A percentile compares a stretch with the other conserved stretches of the same genome.
Evolutionary conservation across 495 filamentous ascomycete genomes (phyloP).

Genomic region (Pyrenula massariospora): DNA sequence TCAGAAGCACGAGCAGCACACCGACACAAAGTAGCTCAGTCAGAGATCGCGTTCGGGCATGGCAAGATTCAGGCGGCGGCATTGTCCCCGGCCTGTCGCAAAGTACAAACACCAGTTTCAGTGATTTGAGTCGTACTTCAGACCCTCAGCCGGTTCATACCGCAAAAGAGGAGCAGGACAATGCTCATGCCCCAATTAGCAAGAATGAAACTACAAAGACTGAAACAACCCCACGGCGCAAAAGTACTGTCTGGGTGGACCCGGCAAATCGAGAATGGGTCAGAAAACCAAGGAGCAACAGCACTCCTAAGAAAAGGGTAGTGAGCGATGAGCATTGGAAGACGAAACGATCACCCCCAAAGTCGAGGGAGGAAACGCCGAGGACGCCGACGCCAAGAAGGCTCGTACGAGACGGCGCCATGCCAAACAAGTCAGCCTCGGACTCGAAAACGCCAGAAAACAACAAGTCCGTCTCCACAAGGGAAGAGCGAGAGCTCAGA

Average conservation of each 20-base stretch:
- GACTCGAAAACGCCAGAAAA: background rate
- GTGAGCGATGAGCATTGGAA: slow-evolving; percentile 73
- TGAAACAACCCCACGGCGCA: slow-evolving; percentile 22
- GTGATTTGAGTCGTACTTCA: background rate
- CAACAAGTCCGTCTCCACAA: background rate
- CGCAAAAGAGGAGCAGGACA: slow-evolving; percentile 19
- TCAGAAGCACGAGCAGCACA: background rate
- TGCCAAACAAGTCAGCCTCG: background rate
- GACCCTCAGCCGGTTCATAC: slow-evolving; percentile 6
- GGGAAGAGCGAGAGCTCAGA: background rate
- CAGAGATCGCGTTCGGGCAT: slow-evolving; percentile 57
- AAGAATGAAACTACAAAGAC: slow-evolving; percentile 2
- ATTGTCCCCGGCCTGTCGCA: slow-evolving; percentile 31
- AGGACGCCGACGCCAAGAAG: slow-evolving; percentile 28
- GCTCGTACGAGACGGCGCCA: background rate
- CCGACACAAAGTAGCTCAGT: slow-evolving; percentile 32
- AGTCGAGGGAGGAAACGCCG: slow-evolving; percentile 32
- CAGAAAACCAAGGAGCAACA: slow-evolving; percentile 23
- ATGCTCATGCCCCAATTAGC: slow-evolving; percentile 17
- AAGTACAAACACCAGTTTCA: background rate
- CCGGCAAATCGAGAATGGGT: slow-evolving; percentile 18
- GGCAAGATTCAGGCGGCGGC: slow-evolving; percentile 60
- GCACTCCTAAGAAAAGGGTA: slow-evolving; percentile 62
- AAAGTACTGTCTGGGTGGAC: slow-evolving; percentile 28
- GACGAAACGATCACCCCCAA: slow-evolving; percentile 29